Conservation (phyloP, 2,329 filamentous ascomycete species). For the Piedraia hortae region DNA sequence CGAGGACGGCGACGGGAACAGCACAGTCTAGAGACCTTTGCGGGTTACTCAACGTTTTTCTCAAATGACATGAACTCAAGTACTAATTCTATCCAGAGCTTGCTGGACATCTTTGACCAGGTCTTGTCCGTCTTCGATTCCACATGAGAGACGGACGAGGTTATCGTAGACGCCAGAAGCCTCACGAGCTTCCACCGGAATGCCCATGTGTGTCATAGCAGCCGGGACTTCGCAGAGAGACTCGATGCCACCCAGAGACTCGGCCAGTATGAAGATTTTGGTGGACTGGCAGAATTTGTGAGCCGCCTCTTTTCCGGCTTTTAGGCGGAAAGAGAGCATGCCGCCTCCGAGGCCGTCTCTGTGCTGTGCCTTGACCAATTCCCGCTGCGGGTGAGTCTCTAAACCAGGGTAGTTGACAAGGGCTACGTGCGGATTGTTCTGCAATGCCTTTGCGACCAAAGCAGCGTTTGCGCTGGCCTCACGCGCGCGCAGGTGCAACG, state of each 20-base stretch:
- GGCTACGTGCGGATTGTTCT: conserved; percentile 55
- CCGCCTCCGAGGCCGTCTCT: conserved; percentile 82
- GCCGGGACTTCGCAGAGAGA: conserved; percentile 73
- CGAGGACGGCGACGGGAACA: conserved; percentile 30
- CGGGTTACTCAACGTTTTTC: too few relatives aligned
- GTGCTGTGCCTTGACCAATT: conserved; percentile 72
- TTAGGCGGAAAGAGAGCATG: conserved; percentile 91
- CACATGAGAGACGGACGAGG: conserved; percentile 74
- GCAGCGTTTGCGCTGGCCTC: conserved; percentile 65
- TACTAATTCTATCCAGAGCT: too few relatives aligned
- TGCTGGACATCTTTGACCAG: conserved; percentile 55
- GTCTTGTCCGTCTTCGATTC: conserved; percentile 73
- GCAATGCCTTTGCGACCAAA: conserved; percentile 46
- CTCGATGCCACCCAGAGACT: conserved; percentile 80
- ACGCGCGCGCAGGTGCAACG: conserved; percentile 69
- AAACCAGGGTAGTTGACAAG: conserved; percentile 90
- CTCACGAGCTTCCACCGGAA: conserved; percentile 72
- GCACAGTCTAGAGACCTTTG: conserved; percentile 9
- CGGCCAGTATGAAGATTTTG: conserved; percentile 73
- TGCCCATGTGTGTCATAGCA: conserved; percentile 92
- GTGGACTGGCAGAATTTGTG: conserved; percentile 80
- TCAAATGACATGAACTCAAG: too few relatives aligned
- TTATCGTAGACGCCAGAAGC: conserved; percentile 86
- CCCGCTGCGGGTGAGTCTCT: conserved; percentile 59
- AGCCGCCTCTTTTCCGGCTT: conserved; percentile 59